Evolutionary conservation across 805 yeast genomes (phyloP).

Genomic region (Lachancea sp.): DNA sequence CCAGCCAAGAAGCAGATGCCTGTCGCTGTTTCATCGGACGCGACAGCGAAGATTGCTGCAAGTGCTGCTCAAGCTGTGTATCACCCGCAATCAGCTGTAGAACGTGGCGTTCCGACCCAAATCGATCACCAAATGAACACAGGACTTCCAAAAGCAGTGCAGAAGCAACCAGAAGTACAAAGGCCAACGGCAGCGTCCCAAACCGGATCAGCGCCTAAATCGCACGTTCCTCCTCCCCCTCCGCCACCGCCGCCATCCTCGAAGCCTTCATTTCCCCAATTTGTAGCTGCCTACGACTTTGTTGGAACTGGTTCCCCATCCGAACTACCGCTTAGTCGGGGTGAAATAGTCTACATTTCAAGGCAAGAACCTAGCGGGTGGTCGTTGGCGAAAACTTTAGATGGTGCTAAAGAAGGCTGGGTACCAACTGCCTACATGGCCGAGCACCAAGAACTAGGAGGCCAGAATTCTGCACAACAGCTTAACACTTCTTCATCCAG

Average conservation of each 20-base stretch:
- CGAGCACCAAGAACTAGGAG: slow-evolving; percentile 38
- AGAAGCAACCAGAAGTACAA: slow-evolving; percentile 8
- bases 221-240: slow-evolving; percentile 55
- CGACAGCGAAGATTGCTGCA: slow-evolving; percentile 32
- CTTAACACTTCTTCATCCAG: slow-evolving; percentile 2
- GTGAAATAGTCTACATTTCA: slow-evolving; percentile 64
- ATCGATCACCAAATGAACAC: slow-evolving; percentile 9
- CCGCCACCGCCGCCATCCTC: slow-evolving; percentile 65
- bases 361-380: slow-evolving; percentile 82
- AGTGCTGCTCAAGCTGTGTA: slow-evolving; percentile 37
- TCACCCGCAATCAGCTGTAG: slow-evolving; percentile 23
- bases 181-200: slow-evolving; percentile 12
- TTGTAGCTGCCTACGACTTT: slow-evolving; percentile 80
- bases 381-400: slow-evolving; percentile 80
- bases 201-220: slow-evolving; percentile 12
- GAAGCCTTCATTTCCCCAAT: slow-evolving; percentile 66
- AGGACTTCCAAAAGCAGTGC: neutral
- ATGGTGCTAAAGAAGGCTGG: slow-evolving; percentile 87
- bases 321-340: slow-evolving; percentile 70
- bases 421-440: slow-evolving; percentile 90
- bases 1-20: slow-evolving; percentile 16
- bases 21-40: slow-evolving; percentile 26
- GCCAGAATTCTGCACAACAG: slow-evolving; percentile 36
- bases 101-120: slow-evolving; percentile 7
- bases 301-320: slow-evolving; percentile 81